phyloP scores from a whole-genome alignment of 106 monocot species.

The Apostasia shenzhenica region DNA sequence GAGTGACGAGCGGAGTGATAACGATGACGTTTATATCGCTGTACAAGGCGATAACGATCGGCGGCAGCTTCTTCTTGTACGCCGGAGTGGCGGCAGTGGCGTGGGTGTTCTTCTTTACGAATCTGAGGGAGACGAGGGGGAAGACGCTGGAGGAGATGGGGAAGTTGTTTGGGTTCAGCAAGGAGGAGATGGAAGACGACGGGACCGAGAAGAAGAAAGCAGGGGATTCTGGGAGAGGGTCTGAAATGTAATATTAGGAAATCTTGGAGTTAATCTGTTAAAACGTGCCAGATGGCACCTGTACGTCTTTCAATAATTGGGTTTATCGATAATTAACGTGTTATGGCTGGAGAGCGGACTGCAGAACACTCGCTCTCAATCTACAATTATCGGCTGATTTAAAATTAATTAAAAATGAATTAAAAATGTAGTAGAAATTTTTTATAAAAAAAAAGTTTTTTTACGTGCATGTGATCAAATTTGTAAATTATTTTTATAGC shows the following conservation, averaged over 20 bases:
- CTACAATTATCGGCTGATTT: too few relatives aligned
- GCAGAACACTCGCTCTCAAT: too few relatives aligned
- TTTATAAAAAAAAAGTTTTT: too few relatives aligned
- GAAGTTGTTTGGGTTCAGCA: constrained; percentile 18
- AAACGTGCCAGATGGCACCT: too few relatives aligned
- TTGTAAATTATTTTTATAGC: too few relatives aligned
- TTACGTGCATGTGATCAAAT: too few relatives aligned
- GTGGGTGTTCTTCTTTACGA: constrained; percentile 20
- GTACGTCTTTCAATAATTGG: too few relatives aligned
- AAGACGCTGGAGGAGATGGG: constrained; percentile 29
- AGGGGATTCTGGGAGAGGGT: not conserved
- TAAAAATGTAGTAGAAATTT: too few relatives aligned
- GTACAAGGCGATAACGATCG: constrained; percentile 28
- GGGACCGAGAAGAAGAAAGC: not conserved
- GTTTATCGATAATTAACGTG: too few relatives aligned
- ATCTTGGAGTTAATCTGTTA: too few relatives aligned
- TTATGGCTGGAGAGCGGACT: too few relatives aligned
- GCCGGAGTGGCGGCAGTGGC: constrained; percentile 12
- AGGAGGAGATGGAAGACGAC: constrained; percentile 1
- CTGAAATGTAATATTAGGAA: not conserved
- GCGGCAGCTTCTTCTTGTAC: constrained; percentile 29
- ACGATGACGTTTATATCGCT: constrained; percentile 36
- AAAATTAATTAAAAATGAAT: too few relatives aligned
- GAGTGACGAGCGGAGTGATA: constrained; percentile 21
- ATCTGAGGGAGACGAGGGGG: constrained; percentile 36